Base-by-base conservation (phyloP, 176 grass and related monocot species). In the Carex scoparia region DNA sequence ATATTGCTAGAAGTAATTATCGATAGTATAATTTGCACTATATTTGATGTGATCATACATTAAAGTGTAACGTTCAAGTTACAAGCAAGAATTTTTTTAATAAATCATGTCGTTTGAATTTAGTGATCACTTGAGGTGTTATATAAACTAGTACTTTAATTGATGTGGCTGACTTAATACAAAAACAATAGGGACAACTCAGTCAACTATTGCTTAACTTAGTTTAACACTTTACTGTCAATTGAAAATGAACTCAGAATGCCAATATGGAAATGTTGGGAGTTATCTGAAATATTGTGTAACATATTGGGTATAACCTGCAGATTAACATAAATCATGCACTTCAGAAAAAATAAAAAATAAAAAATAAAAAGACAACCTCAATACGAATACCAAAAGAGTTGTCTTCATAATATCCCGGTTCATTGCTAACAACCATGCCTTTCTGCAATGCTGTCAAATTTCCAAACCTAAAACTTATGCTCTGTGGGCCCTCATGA, bases 391-490 rank as follows among this genome's bases (percentile, higher is more conserved):
- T 98, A 79, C 95, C 95, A 90, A 98, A 98, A 5, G 88, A 90
- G 69, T 93, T 89, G 81, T 98, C 95, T 88, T 98, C 92, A 79
- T 98, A 98, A 86, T 94, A 98, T 74, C 95, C 95, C 76, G 95
- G 95, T 75, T 98, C 95, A 72, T 98, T 98, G 89, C 95, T 98
- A 88, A 98, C 89, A 85, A 98, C 91, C 95, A 98, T 98, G 62
- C 95, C 95, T 49, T 91, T 94, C 46, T 94, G 92, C 84, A 98
- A 93, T 85, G 86, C 74, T 77, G 91, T 89, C 80, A 92, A 91
- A 89, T 98, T 94, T 85, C 95, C 92, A 86, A 89, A 98, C 65
- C 91, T 89, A 76, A 94, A 98, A 82, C 95, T 98, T 88, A 98
- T 98, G 86, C 95, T 91, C 83, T 94, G 95, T 28, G 95, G 95